phyloP scores from a whole-genome alignment of 129 eudicot species.

The Apium graveolens region DNA sequence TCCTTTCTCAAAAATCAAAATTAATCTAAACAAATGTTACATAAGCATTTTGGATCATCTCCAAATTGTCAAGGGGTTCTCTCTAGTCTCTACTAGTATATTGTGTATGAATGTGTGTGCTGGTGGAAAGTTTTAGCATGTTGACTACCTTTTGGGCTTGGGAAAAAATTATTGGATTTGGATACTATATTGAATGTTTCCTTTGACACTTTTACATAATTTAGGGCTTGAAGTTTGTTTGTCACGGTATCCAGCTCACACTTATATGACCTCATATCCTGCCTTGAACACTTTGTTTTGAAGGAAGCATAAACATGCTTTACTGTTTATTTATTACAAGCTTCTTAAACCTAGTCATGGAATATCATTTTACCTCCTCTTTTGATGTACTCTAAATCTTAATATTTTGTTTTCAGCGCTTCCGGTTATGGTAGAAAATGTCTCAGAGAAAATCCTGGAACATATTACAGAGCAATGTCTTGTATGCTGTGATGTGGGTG shows the following conservation, averaged over 20 bases:
- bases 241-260: neutral
- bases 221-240: neutral
- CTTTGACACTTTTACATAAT: neutral
- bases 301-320: neutral
- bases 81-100: neutral
- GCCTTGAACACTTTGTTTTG: neutral
- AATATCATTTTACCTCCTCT: neutral
- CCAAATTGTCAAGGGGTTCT: neutral
- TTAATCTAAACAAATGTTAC: neutral
- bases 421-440: slow-evolving; percentile 77
- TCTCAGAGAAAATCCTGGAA: slow-evolving; percentile 64
- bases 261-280: neutral
- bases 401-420: slow-evolving; percentile 43
- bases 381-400: slow-evolving; percentile 9
- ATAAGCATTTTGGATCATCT: neutral
- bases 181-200: neutral
- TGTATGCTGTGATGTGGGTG: slow-evolving; percentile 77
- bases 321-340: neutral
- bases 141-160: neutral
- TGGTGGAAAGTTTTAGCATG: neutral
- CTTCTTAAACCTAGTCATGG: neutral
- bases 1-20: neutral
- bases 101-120: neutral
- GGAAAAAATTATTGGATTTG: neutral
- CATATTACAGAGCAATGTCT: slow-evolving; percentile 91